Evolutionary conservation across 1,139 yeast species (phyloP).

Genomic region (Saccharomyces pastorianus): DNA sequence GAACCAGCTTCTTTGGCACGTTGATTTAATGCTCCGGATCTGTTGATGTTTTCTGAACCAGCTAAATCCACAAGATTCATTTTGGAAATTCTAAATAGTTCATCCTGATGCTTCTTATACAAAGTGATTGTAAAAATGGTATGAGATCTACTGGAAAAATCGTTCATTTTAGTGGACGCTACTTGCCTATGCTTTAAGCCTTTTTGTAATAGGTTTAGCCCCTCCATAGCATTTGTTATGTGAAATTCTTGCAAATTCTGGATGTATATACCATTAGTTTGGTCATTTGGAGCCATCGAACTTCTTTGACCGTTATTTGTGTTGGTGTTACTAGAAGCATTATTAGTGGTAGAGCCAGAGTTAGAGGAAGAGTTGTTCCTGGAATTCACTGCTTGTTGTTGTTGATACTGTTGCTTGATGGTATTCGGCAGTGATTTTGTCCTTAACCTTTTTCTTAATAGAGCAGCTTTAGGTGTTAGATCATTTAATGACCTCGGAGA

Average conservation of each 20-base stretch:
- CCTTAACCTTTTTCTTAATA: conserved; percentile 7
- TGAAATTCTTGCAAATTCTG: conserved; percentile 52
- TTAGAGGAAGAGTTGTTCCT: background rate
- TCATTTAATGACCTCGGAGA: conserved; percentile 13
- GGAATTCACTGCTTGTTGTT: background rate
- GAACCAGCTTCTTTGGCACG: conserved; percentile 64
- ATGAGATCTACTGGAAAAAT: conserved; percentile 63
- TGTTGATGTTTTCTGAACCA: conserved; percentile 62
- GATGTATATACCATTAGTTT: conserved; percentile 35
- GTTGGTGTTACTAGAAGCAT: conserved; percentile 1
- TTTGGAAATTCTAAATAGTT: conserved; percentile 48
- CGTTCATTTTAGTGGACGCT: conserved; percentile 64
- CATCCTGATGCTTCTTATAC: conserved; percentile 38
- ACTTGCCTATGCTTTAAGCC: conserved; percentile 56
- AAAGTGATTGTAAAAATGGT: conserved; percentile 60
- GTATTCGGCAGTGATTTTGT: conserved; percentile 4
- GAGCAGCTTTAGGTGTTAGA: conserved; percentile 7
- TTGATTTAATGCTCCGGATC: conserved; percentile 51
- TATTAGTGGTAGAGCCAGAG: background rate
- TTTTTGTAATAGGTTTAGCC: conserved; percentile 42
- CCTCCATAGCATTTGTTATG: conserved; percentile 47
- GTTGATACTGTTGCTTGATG: conserved; percentile 4
- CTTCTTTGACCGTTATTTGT: conserved; percentile 4
- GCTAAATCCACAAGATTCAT: conserved; percentile 74
- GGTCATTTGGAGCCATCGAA: conserved; percentile 9